These are phyloP conservation scores for Botryobasidium botryosum DNA, from an alignment of 768 basidiomycete genomes.

Conservation along the genomic window DNA sequence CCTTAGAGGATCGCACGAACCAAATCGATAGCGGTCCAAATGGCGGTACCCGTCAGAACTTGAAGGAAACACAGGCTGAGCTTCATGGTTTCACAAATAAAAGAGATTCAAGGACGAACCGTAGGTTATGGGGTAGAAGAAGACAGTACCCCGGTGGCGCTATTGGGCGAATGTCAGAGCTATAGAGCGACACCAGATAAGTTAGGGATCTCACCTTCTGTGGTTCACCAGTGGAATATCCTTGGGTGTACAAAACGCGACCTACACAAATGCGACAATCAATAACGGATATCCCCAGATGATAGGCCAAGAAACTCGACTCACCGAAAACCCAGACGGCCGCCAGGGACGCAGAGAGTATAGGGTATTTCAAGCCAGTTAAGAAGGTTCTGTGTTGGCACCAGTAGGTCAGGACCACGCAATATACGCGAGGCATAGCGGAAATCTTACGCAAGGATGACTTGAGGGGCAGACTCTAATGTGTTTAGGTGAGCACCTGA, in stretches of 20 bases:
- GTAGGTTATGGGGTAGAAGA: too few relatives aligned
- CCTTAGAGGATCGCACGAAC: too few relatives aligned
- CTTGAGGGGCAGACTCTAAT: neutral
- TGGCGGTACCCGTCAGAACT: too few relatives aligned
- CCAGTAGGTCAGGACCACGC: neutral
- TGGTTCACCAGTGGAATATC: neutral
- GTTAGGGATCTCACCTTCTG: too few relatives aligned
- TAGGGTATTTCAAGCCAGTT: slow-evolving; percentile 6
- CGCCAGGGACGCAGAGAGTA: neutral
- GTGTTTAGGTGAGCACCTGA: neutral
- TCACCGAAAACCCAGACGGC: neutral
- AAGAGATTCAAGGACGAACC: too few relatives aligned
- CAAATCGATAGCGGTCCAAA: too few relatives aligned
- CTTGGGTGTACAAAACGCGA: slow-evolving; percentile 4
- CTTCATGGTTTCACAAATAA: too few relatives aligned
- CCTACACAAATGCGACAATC: neutral
- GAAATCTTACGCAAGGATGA: neutral
- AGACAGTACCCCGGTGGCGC: too few relatives aligned
- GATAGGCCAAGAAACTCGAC: neutral
- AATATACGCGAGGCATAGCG: neutral
- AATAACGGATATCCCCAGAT: neutral
- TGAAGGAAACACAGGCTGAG: too few relatives aligned
- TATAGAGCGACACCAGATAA: too few relatives aligned
- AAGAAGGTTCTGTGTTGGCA: slow-evolving; percentile 1
- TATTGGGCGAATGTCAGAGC: too few relatives aligned